Evolutionary conservation across 2,329 filamentous ascomycete genomes (phyloP), one percentile per base, ranked within the genome.

Genomic region (Pseudonectria buxi): DNA sequence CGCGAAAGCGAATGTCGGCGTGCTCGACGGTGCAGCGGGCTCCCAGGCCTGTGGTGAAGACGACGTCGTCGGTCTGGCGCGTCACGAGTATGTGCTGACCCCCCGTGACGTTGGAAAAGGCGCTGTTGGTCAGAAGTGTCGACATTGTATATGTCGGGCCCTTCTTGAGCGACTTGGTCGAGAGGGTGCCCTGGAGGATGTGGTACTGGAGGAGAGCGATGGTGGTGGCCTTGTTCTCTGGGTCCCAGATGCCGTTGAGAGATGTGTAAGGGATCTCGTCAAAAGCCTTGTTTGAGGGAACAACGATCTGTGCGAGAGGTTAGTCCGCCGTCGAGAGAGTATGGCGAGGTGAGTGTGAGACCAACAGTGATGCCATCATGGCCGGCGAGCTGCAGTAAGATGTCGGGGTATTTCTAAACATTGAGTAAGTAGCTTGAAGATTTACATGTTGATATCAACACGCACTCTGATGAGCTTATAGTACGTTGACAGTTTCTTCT

Each of bases 151-250:
- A 53, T 1, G 62, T 57, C 3, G 57, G 56, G 2, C 64, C 64
- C 1, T 51, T 40, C 2, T 54, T 40, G 25, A 73, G 58, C 13
- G 51, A 53, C 7, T 49, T 55, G 6, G 62, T 61, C 4, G 56
- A 49, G 10, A 79, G 64, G 11, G 66, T 68, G 32, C 68, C 70
- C 33, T 69, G 63, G 16, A 82, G 61, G 33, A 82, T 69, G 57
- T 83, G 78, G 56, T 83, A 83, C 33, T 69, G 60, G 5, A 83
- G 65, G 24, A 82, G 65, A 24, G 58, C 56, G n/a, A 65, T 55
- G 4, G 66, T 59, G 7, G 74, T 61, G 26, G 61, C 58, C 32
- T 57, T 52, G 46, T 71, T 56, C 5, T 73, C 61, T 7, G 62
- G 53, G 7, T 64, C 57, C 53, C 64, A 70, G n/a, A 72, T 48